Conservation (phyloP, 306 rosid species). For the Quercus ilex region DNA sequence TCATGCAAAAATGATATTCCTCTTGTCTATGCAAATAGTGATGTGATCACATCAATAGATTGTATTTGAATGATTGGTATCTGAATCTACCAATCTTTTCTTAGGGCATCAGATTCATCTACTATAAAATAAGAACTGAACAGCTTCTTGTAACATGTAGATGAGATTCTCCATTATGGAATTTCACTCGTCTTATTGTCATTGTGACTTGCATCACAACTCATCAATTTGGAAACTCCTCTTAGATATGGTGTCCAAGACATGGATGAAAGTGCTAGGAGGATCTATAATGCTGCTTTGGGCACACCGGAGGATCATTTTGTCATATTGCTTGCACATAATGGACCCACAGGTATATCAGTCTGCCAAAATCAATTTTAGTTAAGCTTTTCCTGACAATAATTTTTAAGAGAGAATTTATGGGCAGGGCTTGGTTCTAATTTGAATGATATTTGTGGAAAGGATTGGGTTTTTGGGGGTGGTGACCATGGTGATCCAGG, state of each 20-base stretch:
- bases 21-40: not conserved
- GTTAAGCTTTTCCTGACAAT: not conserved
- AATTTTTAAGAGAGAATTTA: constrained; percentile 14
- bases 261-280: constrained; percentile 70
- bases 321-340: constrained; percentile 75
- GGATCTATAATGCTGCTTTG: constrained; percentile 61
- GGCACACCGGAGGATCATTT: constrained; percentile 61
- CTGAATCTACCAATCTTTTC: not conserved
- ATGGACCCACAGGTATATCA: constrained; percentile 75
- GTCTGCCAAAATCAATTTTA: constrained; percentile 11
- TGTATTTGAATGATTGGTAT: not conserved
- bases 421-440: constrained; percentile 81
- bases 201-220: constrained; percentile 5
- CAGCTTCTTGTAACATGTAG: constrained; percentile 11
- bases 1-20: not conserved
- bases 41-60: not conserved
- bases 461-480: constrained; percentile 67
- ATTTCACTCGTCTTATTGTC: constrained; percentile 9
- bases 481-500: constrained; percentile 97
- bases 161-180: constrained; percentile 15
- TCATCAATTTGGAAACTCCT: not conserved
- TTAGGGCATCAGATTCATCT: not conserved
- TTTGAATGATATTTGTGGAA: constrained; percentile 85
- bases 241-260: constrained; percentile 55
- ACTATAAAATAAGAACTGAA: constrained; percentile 9